phyloP scores from a whole-genome alignment of 768 basidiomycete species.

The Psilocybe tampanensis region DNA sequence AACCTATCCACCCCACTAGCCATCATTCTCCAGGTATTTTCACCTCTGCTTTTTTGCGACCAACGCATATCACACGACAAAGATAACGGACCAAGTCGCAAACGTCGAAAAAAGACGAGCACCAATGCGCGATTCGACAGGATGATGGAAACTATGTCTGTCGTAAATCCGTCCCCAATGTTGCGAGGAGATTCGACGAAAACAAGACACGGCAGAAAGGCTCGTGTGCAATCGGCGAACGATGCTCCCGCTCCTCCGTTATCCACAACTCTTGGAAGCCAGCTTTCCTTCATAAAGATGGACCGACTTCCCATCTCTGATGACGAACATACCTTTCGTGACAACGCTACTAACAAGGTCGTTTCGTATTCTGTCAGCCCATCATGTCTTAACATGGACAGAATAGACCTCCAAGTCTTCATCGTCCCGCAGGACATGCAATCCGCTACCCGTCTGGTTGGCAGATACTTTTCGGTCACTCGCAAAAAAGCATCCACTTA shows the following conservation, averaged over 20 bases:
- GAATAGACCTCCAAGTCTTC: conserved; percentile 6
- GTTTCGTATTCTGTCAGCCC: conserved; percentile 7
- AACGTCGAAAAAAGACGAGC: conserved; percentile 42
- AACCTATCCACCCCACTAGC: background rate
- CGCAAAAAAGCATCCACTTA: conserved; percentile 47
- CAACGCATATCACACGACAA: background rate
- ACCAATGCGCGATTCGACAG: conserved; percentile 63
- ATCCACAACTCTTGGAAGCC: conserved; percentile 37
- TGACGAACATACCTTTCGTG: conserved; percentile 12
- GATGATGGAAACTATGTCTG: conserved; percentile 65
- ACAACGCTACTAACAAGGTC: conserved; percentile 19
- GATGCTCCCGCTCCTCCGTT: conserved; percentile 36
- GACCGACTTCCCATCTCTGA: conserved; percentile 13
- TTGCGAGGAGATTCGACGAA: background rate
- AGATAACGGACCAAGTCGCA: conserved; percentile 28
- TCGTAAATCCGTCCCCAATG: conserved; percentile 19
- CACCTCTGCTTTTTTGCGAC: background rate
- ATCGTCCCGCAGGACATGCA: conserved; percentile 22
- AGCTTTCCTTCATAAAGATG: conserved; percentile 49
- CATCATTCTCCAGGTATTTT: background rate
- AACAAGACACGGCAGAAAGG: conserved; percentile 34
- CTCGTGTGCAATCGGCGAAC: background rate
- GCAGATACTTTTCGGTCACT: conserved; percentile 52
- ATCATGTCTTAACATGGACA: conserved; percentile 6
- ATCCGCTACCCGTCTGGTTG: conserved; percentile 59